Evolutionary conservation across 768 basidiomycete genomes (phyloP).

Genomic region (Asterophora lycoperdoides): DNA sequence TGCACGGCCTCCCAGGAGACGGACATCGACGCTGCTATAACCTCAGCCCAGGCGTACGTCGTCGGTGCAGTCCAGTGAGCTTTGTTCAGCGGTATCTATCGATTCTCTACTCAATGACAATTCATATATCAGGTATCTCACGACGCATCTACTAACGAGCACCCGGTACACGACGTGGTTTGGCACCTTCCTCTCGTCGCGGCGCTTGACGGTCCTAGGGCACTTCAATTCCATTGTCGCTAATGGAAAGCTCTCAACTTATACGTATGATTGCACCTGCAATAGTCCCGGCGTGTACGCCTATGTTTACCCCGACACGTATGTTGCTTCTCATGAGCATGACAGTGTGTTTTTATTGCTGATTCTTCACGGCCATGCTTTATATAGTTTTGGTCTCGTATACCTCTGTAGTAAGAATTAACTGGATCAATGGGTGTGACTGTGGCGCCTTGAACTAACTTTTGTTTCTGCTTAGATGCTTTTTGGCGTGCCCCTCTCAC

Average conservation of each 20-base stretch:
- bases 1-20: constrained; percentile 36
- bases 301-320: constrained; percentile 31
- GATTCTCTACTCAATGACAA: neutral
- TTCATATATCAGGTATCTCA: constrained; percentile 26
- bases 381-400: constrained; percentile 28
- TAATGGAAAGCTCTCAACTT: constrained; percentile 25
- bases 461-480: constrained; percentile 17
- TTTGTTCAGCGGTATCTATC: neutral
- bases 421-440: too few species aligned
- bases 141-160: constrained; percentile 29
- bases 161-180: constrained; percentile 49
- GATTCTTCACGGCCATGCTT: too few species aligned
- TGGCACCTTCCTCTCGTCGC: constrained; percentile 35
- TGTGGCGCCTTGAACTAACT: too few species aligned
- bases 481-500: constrained; percentile 44
- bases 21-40: constrained; percentile 31
- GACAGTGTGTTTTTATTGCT: too few species aligned
- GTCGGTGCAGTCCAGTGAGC: constrained; percentile 28
- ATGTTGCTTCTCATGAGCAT: too few species aligned
- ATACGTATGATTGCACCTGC: constrained; percentile 38
- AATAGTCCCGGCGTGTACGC: constrained; percentile 30
- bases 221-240: constrained; percentile 36
- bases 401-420: constrained; percentile 35
- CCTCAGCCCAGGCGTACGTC: constrained; percentile 39
- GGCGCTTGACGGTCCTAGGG: constrained; percentile 32